phyloP scores from a whole-genome alignment of 352 stramenopile genomes.

The Phytophthora sojae region DNA sequence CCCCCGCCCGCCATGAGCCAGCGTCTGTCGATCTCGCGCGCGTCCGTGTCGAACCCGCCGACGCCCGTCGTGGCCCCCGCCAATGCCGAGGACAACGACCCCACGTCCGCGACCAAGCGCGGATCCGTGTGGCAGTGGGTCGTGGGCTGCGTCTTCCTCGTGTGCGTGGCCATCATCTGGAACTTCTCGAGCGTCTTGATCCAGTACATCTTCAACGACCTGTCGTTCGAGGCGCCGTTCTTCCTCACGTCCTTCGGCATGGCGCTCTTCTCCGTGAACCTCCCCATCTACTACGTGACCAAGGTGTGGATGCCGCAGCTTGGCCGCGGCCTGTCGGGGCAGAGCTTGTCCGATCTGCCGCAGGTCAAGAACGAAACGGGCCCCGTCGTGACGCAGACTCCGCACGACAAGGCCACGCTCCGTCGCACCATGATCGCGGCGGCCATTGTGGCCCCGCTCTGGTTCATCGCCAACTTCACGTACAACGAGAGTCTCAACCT shows the following conservation, averaged over 20 bases:
- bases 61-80: conserved; percentile 14
- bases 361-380: conserved; percentile 28
- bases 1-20: conserved; percentile 21
- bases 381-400: conserved; percentile 27
- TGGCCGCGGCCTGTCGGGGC: neutral
- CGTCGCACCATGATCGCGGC: conserved; percentile 51
- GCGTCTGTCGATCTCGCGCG: conserved; percentile 31
- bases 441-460: conserved; percentile 89
- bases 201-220: conserved; percentile 89
- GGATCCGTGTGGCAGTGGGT: conserved; percentile 64
- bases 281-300: conserved; percentile 75
- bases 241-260: conserved; percentile 88
- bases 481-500: conserved; percentile 95
- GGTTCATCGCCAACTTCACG: conserved; percentile 95
- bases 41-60: conserved; percentile 34
- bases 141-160: conserved; percentile 70
- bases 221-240: conserved; percentile 84
- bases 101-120: conserved; percentile 28
- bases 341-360: conserved; percentile 23
- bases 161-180: conserved; percentile 79
- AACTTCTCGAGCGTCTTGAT: conserved; percentile 84
- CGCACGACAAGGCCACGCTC: conserved; percentile 35
- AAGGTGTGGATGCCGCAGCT: conserved; percentile 47
- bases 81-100: conserved; percentile 4
- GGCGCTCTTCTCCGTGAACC: conserved; percentile 77